These are phyloP conservation scores for Chlorophyllum brunneum DNA, from an alignment of 768 basidiomycete species.

Conservation along the genomic window DNA sequence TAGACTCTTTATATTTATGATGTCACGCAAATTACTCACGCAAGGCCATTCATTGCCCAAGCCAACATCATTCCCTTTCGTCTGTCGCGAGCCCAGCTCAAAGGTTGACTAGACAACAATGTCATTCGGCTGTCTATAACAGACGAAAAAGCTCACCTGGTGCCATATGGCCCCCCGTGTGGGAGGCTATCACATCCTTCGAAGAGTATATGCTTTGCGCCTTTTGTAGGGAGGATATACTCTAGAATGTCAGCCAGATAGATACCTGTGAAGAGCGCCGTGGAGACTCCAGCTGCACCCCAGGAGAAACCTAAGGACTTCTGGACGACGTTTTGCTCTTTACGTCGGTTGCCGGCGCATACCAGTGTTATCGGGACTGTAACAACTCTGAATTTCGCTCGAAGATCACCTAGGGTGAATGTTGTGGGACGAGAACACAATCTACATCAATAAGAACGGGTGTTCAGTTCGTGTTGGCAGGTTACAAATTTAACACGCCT, in stretches of 20 bases:
- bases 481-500: slow-evolving; percentile 1
- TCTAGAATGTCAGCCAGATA: slow-evolving; percentile 52
- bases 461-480: background rate
- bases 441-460: slow-evolving; percentile 4
- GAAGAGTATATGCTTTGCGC: slow-evolving; percentile 51
- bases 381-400: slow-evolving; percentile 42
- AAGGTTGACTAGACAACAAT: slow-evolving; percentile 26
- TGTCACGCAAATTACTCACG: slow-evolving; percentile 61
- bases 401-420: slow-evolving; percentile 43
- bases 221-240: slow-evolving; percentile 33
- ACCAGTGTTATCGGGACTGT: slow-evolving; percentile 58
- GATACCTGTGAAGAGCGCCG: slow-evolving; percentile 59
- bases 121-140: background rate
- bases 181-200: slow-evolving; percentile 56
- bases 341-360: slow-evolving; percentile 67
- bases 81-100: slow-evolving; percentile 42
- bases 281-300: slow-evolving; percentile 49
- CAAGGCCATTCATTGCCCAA: too few relatives aligned
- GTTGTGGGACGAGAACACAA: slow-evolving; percentile 30
- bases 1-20: slow-evolving; percentile 21
- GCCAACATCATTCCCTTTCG: slow-evolving; percentile 50
- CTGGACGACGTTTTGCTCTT: slow-evolving; percentile 60
- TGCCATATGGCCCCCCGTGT: slow-evolving; percentile 60
- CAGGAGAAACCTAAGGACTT: slow-evolving; percentile 55
- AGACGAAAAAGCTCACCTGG: slow-evolving; percentile 22